Conservation (phyloP, 148 eudicot genomes). For the Cornus kousa region DNA sequence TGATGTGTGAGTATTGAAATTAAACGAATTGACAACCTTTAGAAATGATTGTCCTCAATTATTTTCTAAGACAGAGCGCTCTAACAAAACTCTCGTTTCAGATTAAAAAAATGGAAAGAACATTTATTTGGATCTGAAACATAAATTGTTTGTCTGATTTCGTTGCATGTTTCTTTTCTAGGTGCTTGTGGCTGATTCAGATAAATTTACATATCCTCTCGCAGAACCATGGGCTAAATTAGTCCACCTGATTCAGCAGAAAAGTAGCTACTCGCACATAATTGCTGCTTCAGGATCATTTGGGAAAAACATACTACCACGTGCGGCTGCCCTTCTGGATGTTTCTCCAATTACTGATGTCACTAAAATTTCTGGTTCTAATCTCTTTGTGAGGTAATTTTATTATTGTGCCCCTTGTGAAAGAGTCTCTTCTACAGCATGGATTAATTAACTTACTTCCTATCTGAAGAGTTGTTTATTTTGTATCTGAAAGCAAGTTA, state of each 20-base stretch:
- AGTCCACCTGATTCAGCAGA: slow-evolving; percentile 64
- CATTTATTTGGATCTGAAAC: not conserved
- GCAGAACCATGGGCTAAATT: slow-evolving; percentile 96
- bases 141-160: slow-evolving; percentile 9
- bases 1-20: too few relatives aligned
- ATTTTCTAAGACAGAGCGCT: not conserved
- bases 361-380: slow-evolving; percentile 51
- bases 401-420: not conserved
- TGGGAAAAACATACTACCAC: slow-evolving; percentile 89
- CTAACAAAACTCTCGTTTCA: not conserved
- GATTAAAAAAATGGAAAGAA: not conserved
- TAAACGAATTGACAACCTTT: not conserved
- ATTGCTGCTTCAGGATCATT: slow-evolving; percentile 80
- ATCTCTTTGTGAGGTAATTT: slow-evolving; percentile 78
- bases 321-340: slow-evolving; percentile 92
- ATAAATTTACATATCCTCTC: slow-evolving; percentile 61
- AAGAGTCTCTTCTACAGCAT: not conserved
- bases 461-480: not conserved
- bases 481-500: not conserved
- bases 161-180: slow-evolving; percentile 19
- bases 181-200: slow-evolving; percentile 94
- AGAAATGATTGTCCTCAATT: not conserved
- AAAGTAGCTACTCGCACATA: slow-evolving; percentile 71
- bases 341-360: slow-evolving; percentile 95
- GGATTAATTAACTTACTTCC: not conserved